These are phyloP conservation scores for Lasiosphaeria hispida DNA, from an alignment of 495 filamentous ascomycete genomes.

Conservation along the genomic window DNA sequence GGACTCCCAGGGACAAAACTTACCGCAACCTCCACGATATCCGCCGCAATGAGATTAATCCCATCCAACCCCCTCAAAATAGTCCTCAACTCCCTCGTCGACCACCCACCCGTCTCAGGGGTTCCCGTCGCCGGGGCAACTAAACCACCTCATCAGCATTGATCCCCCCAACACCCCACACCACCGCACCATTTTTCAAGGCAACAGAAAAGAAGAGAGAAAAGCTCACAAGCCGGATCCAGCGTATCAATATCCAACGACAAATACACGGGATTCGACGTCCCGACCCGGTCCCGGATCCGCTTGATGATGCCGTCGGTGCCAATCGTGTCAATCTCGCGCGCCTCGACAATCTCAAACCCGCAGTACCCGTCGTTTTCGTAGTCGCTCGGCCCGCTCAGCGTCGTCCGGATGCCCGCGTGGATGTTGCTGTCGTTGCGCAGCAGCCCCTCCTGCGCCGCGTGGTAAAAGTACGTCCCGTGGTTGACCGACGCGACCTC, in stretches of 20 bases:
- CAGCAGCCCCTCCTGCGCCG: slow-evolving; percentile 71
- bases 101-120: slow-evolving; percentile 76
- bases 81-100: slow-evolving; percentile 67
- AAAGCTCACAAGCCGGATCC: slow-evolving; percentile 53
- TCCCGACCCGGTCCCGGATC: slow-evolving; percentile 62
- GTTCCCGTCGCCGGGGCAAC: slow-evolving; percentile 73
- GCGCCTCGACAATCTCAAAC: slow-evolving; percentile 66
- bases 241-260: slow-evolving; percentile 77
- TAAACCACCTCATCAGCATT: slow-evolving; percentile 9
- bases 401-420: slow-evolving; percentile 72
- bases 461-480: slow-evolving; percentile 84
- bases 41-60: slow-evolving; percentile 69
- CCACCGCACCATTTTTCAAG: not conserved
- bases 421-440: slow-evolving; percentile 68
- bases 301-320: slow-evolving; percentile 60
- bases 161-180: not conserved
- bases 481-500: slow-evolving; percentile 72
- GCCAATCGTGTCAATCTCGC: slow-evolving; percentile 70
- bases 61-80: slow-evolving; percentile 69
- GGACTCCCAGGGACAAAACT: slow-evolving; percentile 16
- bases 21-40: slow-evolving; percentile 77
- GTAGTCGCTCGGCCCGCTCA: slow-evolving; percentile 72
- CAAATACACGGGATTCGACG: slow-evolving; percentile 65
- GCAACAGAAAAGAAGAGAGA: not conserved
- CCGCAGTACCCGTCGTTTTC: slow-evolving; percentile 66